Evolutionary conservation across 352 stramenopile species (phyloP).

Genomic region (Phytopythium delawarense): DNA sequence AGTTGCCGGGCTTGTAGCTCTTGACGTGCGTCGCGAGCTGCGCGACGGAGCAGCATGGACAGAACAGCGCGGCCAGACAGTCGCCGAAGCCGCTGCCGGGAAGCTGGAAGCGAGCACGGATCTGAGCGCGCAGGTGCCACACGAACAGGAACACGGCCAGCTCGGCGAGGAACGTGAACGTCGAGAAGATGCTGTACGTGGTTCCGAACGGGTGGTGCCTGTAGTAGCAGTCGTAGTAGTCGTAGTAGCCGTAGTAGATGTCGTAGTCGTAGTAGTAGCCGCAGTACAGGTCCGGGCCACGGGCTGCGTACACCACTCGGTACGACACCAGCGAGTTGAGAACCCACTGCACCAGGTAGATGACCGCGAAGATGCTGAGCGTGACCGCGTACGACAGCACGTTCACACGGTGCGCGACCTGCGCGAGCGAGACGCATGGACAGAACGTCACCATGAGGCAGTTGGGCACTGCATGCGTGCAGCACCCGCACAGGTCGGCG

Average conservation of each 20-base stretch:
- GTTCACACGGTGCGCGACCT: conserved; percentile 44
- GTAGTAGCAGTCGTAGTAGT: neutral
- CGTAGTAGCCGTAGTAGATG: neutral
- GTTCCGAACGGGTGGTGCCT: neutral
- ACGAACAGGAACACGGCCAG: conserved; percentile 11
- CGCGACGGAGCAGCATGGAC: conserved; percentile 43
- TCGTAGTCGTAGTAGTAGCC: neutral
- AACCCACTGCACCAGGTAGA: neutral
- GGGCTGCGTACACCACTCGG: neutral
- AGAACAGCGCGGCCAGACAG: conserved; percentile 30
- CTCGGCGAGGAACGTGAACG: neutral
- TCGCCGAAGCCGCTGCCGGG: conserved; percentile 31
- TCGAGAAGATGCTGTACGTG: neutral
- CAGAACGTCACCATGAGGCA: conserved; percentile 41
- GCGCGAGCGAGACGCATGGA: conserved; percentile 51
- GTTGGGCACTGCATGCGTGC: conserved; percentile 43
- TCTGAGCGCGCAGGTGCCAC: conserved; percentile 31
- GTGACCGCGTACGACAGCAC: conserved; percentile 34
- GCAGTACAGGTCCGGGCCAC: neutral
- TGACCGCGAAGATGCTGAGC: conserved; percentile 29
- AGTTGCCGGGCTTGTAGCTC: conserved; percentile 42
- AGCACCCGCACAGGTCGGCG: conserved; percentile 36
- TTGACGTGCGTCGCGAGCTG: conserved; percentile 49
- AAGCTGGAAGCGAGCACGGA: conserved; percentile 39
- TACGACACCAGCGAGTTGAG: neutral